These are phyloP conservation scores for Metschnikowia reukaufii DNA, from an alignment of 805 yeast species.

Conservation along the genomic window DNA sequence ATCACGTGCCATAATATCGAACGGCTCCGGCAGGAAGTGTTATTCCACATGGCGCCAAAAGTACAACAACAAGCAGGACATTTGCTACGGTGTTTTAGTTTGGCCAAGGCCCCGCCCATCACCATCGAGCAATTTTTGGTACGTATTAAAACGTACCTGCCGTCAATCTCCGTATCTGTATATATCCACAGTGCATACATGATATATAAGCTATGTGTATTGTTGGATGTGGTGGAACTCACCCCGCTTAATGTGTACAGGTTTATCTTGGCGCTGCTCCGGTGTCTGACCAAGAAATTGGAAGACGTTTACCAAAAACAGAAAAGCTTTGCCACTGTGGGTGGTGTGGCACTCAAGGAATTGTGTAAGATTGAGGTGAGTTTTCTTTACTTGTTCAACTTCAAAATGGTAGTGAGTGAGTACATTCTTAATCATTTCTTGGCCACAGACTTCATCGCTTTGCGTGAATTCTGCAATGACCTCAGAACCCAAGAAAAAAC, in stretches of 20 bases:
- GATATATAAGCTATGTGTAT: slow-evolving; percentile 35
- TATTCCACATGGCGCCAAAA: slow-evolving; percentile 19
- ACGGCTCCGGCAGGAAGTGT: slow-evolving; percentile 25
- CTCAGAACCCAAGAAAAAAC: slow-evolving; percentile 7
- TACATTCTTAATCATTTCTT: slow-evolving; percentile 33
- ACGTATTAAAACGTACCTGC: slow-evolving; percentile 40
- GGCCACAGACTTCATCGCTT: slow-evolving; percentile 30
- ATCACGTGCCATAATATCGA: slow-evolving; percentile 19
- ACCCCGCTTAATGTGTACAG: slow-evolving; percentile 41
- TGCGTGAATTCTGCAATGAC: slow-evolving; percentile 26
- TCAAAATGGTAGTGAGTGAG: slow-evolving; percentile 47
- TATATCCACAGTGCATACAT: slow-evolving; percentile 42
- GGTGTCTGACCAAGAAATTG: slow-evolving; percentile 41
- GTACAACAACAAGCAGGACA: slow-evolving; percentile 27
- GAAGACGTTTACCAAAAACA: slow-evolving; percentile 48
- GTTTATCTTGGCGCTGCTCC: slow-evolving; percentile 36
- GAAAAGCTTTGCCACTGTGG: slow-evolving; percentile 42
- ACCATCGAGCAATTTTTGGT: slow-evolving; percentile 35
- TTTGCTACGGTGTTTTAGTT: slow-evolving; percentile 32
- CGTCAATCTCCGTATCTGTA: slow-evolving; percentile 39
- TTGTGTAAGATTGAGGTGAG: slow-evolving; percentile 50
- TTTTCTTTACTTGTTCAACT: slow-evolving; percentile 48
- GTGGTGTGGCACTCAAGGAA: slow-evolving; percentile 45
- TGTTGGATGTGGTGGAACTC: slow-evolving; percentile 33
- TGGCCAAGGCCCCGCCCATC: slow-evolving; percentile 36